A percentile compares a stretch with the other conserved stretches of the same genome.
Conservation (phyloP, 805 yeast genomes). For the Monosporozyma yasuniensis region DNA sequence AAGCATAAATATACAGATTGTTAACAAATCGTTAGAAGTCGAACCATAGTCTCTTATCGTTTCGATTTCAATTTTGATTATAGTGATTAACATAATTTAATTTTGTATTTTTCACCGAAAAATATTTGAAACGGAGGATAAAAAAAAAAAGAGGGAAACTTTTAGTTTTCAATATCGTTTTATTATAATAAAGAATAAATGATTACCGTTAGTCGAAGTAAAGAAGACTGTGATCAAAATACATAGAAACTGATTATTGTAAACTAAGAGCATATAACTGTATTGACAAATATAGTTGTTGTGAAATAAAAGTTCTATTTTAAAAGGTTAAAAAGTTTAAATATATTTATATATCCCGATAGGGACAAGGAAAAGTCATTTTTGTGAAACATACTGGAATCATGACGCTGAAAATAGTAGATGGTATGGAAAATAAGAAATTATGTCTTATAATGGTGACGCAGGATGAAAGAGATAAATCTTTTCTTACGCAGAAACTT, state of each 20-base stretch:
- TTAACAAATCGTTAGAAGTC: too few relatives aligned
- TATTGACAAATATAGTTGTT: not conserved
- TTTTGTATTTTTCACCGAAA: not conserved
- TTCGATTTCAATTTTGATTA: not conserved
- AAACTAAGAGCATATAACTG: not conserved
- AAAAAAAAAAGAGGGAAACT: not conserved
- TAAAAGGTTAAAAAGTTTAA: not conserved
- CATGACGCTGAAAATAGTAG: constrained; percentile 2
- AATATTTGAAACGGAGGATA: not conserved
- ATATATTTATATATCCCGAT: not conserved
- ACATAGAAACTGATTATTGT: not conserved
- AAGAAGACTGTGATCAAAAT: not conserved
- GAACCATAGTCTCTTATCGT: too few relatives aligned
- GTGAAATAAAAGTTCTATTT: not conserved
- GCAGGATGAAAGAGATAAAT: not conserved
- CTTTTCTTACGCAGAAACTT: constrained; percentile 1
- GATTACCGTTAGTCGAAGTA: not conserved
- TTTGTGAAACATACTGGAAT: not conserved
- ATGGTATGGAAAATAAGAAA: constrained; percentile 1
- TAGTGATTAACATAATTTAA: not conserved
- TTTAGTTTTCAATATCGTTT: not conserved
- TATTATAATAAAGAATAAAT: not conserved
- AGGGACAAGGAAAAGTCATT: not conserved
- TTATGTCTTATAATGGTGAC: constrained; percentile 1
- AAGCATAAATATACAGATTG: not conserved